Evolutionary conservation across 2,329 filamentous ascomycete genomes (phyloP), one percentile per base, ranked within the genome.

Genomic region (Sporothrix protearum): DNA sequence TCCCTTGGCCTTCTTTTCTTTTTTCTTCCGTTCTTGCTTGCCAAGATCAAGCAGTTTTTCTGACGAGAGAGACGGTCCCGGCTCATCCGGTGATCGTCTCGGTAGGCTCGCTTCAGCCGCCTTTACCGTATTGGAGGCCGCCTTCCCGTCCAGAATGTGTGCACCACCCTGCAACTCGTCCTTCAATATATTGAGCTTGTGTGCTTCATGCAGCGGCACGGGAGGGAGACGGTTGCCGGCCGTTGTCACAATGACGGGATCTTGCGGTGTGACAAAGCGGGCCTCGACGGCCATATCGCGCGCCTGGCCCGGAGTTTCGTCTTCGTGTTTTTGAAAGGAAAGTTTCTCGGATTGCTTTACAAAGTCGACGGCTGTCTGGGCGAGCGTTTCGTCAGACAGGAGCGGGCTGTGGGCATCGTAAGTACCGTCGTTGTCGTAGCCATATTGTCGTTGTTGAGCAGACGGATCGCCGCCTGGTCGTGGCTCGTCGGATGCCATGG

Each of bases 241-340:
- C 16, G 86, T 85, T 0, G 91, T 93, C 69, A 89, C 82, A 61
- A 94, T 87, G 19, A 94, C 87, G 0, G 91, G 87, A 78, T 94
- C 91, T 66, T 90, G 87, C 0, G 90, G 86, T 0, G 92, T 94
- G 42, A 90, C 81, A 73, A 86, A 88, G n/a, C 80, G 85, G 39
- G 91, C 90, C 77, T 90, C 84, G 66, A 89, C 81, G 1, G 90
- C 89, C 16, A 88, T 84, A 4, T 83, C 82, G 68, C 80, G 72
- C 4, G 51, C 25, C 28, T 57, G 36, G 8, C 14, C 36, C 12
- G 53, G 49, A 0, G 10, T 57, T 28, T 49, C 75, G 49, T 77
- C 74, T 14, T 77, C 71, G 1, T 77, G 77, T 2, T 78, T 78
- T 47, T 82, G 78, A 57, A 82, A 80, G 0, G 86, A 86, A 10